phyloP scores from a whole-genome alignment of 768 basidiomycete species.

The Xerocomellus amylosporus region DNA sequence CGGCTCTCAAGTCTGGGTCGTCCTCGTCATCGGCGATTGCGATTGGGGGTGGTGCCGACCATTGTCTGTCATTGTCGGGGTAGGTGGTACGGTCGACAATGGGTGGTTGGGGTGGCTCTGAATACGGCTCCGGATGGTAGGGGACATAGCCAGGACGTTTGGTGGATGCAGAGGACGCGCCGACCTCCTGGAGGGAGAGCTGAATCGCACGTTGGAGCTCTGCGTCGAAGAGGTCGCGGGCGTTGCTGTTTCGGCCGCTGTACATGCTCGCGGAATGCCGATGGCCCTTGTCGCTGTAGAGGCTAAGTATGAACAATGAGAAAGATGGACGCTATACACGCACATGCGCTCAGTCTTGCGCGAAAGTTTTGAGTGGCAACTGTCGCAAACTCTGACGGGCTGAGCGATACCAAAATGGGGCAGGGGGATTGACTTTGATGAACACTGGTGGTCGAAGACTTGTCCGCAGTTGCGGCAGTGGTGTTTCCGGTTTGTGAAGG shows the following conservation, averaged over 20 bases:
- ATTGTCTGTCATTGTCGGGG: conserved; percentile 27
- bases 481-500: conserved; percentile 95
- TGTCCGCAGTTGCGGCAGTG: conserved; percentile 98
- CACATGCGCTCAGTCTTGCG: conserved; percentile 63
- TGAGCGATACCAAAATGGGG: conserved; percentile 93
- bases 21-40: conserved; percentile 64
- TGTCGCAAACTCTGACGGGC: conserved; percentile 91
- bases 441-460: conserved; percentile 94
- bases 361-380: conserved; percentile 75
- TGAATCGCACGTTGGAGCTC: conserved; percentile 94
- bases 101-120: conserved; percentile 68
- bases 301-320: neutral
- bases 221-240: conserved; percentile 69
- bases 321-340: conserved; percentile 14
- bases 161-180: conserved; percentile 42
- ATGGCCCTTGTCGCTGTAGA: conserved; percentile 45
- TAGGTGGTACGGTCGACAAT: conserved; percentile 53
- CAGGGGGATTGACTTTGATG: conserved; percentile 75
- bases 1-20: conserved; percentile 87
- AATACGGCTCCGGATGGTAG: conserved; percentile 41
- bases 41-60: conserved; percentile 19
- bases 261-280: conserved; percentile 55
- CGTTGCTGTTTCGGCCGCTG: conserved; percentile 50
- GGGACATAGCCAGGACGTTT: conserved; percentile 69
- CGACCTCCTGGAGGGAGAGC: conserved; percentile 79